Conservation (phyloP, 345 rosid species). For the Psidium guajava region DNA sequence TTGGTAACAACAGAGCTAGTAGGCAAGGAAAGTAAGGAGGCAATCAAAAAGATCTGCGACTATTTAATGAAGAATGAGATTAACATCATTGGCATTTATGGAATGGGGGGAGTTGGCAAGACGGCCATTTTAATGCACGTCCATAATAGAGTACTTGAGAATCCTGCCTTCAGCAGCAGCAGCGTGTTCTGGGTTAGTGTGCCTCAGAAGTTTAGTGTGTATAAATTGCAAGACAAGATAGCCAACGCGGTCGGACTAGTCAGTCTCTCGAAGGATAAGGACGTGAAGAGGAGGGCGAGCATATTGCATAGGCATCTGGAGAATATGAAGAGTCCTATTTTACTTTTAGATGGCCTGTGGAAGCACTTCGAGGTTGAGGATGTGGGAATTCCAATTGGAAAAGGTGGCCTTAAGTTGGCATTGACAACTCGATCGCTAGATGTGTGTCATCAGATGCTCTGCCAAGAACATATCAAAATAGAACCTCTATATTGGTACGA, state of each 20-base stretch:
- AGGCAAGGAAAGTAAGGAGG: not conserved
- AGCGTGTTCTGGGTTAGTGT: not conserved
- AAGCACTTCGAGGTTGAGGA: not conserved
- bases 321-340: not conserved
- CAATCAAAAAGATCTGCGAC: rapidly evolving
- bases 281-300: not conserved
- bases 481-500: rapidly evolving
- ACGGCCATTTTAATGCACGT: not conserved
- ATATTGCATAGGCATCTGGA: not conserved
- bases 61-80: not conserved
- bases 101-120: not conserved
- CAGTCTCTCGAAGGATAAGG: not conserved
- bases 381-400: not conserved
- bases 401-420: not conserved
- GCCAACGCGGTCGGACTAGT: not conserved
- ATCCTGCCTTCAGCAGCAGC: not conserved
- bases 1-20: not conserved
- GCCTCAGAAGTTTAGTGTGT: not conserved
- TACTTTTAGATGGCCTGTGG: not conserved
- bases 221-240: not conserved
- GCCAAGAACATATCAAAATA: not conserved
- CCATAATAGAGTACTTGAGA: not conserved
- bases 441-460: not conserved
- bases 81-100: not conserved
- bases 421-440: not conserved